Base-by-base conservation (phyloP, 371 early-diverging fungal genomes). In the Parasitella parasitica region DNA sequence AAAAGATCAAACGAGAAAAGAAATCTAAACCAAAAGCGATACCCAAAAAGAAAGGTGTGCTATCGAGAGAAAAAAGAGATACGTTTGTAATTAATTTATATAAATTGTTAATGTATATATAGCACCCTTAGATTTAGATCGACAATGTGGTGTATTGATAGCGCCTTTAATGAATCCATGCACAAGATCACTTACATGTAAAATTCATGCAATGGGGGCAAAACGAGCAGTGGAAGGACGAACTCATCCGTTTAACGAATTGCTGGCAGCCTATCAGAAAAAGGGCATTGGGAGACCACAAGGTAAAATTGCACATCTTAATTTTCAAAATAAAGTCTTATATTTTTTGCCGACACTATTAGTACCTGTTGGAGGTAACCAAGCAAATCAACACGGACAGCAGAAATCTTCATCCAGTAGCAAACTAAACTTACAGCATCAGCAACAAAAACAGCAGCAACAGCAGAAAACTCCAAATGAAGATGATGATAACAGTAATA, bases 121-220 rank as follows among this genome's bases (percentile, higher is more conserved):
- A 81, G 86, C 81, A 0, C 89, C 88, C 2, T 64, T 93, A 70
- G 92, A 93, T 67, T 70, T 93, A 61, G 91, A 92, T 70, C 86
- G 82, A 59, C 93, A 93, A 62, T 93, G 94, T 67, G 94, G 93
- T 50, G 92, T 93, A 4, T 58, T 90, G 6, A 61, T 70, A 34
- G 73, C 77, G 37, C 85, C 87, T 0, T 83, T 80, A 24, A 80
- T 76, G 37, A 65, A 73, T 38, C 87, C 87, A 0, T 93, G 94
- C 64, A 79, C 89, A 46, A 85, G 94, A 46, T 89, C 91, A 35
- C 73, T 93, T 15, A 93, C 94, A 20, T 93, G 94, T 72, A 93
- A 93, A 70, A 90, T 87, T 8, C 94, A 93, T 65, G 86, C 94
- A 9, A 89, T 92, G 87, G 89, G 91, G 11, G 85, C 87, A 54